phyloP scores from a whole-genome alignment of 2,329 filamentous ascomycete species.

The Zymoseptoria brevis region DNA sequence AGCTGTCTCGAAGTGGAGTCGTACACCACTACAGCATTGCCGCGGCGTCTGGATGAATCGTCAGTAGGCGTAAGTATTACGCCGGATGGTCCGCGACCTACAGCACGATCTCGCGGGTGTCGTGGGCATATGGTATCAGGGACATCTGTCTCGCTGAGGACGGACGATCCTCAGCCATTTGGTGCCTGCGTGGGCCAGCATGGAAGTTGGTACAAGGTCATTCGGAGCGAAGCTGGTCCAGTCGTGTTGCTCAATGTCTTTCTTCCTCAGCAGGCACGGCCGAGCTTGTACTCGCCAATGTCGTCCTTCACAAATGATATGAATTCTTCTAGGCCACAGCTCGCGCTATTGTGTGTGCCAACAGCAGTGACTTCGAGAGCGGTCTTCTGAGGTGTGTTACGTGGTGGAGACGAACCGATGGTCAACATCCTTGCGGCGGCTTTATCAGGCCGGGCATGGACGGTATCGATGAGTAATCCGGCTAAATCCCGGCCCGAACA shows the following conservation, averaged over 20 bases:
- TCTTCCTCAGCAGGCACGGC: background rate
- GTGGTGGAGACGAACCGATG: background rate
- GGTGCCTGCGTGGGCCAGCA: background rate
- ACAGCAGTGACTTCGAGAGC: background rate
- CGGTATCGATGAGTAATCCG: background rate
- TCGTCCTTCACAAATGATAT: background rate
- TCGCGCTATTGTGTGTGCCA: background rate
- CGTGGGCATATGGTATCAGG: slow-evolving; percentile 67
- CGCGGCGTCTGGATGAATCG: slow-evolving; percentile 62
- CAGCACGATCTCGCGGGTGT: slow-evolving; percentile 70
- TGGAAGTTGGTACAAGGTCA: background rate
- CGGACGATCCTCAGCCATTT: slow-evolving; percentile 8
- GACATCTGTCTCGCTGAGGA: slow-evolving; percentile 46
- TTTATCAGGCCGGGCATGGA: too few relatives aligned
- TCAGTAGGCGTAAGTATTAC: slow-evolving; percentile 2
- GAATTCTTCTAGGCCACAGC: background rate
- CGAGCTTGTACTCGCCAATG: background rate
- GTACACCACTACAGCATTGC: slow-evolving; percentile 84
- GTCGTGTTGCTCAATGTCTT: background rate
- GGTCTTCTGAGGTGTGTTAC: background rate
- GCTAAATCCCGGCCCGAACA: background rate
- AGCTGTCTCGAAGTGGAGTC: slow-evolving; percentile 79
- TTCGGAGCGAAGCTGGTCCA: background rate
- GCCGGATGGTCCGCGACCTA: slow-evolving; percentile 41
- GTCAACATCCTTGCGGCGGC: background rate